Evolutionary conservation across 345 rosid genomes (phyloP), one percentile per base, ranked within the genome.

Genomic region (Melaleuca alternifolia): DNA sequence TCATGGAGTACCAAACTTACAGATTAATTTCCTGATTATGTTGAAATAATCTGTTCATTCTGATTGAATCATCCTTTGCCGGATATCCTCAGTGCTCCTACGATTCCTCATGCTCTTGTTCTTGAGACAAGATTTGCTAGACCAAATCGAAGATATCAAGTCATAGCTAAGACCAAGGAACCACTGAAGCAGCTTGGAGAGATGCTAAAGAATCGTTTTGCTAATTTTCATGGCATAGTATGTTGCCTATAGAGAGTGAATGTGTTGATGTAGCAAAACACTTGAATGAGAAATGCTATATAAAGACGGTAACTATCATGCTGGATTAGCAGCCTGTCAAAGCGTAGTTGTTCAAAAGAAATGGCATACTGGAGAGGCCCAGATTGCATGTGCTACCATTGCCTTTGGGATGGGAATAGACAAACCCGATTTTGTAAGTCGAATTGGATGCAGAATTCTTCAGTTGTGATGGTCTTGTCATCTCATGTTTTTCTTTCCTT

Each of bases 361-460:
- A 90, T 96, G 98, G 99, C 95, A 93, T 56, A 88, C 89, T 20
- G 98, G 97, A 82, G 95, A 94, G 85, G 97, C 90, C 90, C 97
- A 94, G 46, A 91, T 96, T 83, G 95, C 94, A 41, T 95, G 98
- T 86, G 99, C 98, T 82, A 95, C 99, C 52, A 96, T 96, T 50
- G 98, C 98, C 75, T 96, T 96, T 85, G 99, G 99, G 86, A 96
- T 96, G 99, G 99, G 99, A 88, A 96, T 96, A 84, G 99, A 95
- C 93, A 96, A 96, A 92, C 92, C 98, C 83, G 93, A 96, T 89
- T 98, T 96, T 56, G 99, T 96, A 91, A 94, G 94, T 92, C 4
- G 41, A 41, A 41, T 41, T 41, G 41, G 41, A 41, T 41, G n/a
- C 41, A 4, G 41, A 41, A 41, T 41, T 41, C 41, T 41, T 2